phyloP scores from a whole-genome alignment of 225 moss, liverwort and hornwort genomes.

The Rhytidiadelphus loreus region DNA sequence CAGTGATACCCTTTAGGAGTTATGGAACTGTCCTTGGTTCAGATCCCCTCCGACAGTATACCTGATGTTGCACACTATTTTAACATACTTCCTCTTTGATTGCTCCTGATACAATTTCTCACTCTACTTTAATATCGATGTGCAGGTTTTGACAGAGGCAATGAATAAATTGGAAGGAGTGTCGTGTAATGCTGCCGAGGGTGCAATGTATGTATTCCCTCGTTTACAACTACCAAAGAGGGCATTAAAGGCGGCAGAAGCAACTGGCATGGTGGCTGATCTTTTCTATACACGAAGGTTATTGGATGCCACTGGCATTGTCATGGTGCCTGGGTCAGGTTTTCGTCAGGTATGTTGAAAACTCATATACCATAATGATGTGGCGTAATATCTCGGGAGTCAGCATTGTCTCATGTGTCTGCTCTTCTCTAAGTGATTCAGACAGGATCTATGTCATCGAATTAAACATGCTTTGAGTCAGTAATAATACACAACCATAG shows the following conservation, averaged over 20 bases:
- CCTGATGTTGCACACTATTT: background rate
- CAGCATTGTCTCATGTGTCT: background rate
- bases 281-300: conserved; percentile 68
- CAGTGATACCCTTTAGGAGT: background rate
- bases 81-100: background rate
- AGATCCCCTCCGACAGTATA: background rate
- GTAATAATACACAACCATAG: background rate
- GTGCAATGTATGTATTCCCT: conserved; percentile 91
- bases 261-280: conserved; percentile 61
- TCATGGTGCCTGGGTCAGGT: conserved; percentile 87
- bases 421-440: background rate
- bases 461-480: background rate
- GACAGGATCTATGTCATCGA: background rate
- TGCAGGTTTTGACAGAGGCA: conserved; percentile 69
- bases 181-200: conserved; percentile 83
- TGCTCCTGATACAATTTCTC: background rate
- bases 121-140: background rate
- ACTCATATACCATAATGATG: background rate
- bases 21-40: background rate
- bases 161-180: conserved; percentile 91
- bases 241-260: conserved; percentile 60
- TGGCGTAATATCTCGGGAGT: background rate
- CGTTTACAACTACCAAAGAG: conserved; percentile 52
- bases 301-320: conserved; percentile 79
- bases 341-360: conserved; percentile 69